phyloP scores from a whole-genome alignment of 768 basidiomycete species.

The Amanita phalloides region DNA sequence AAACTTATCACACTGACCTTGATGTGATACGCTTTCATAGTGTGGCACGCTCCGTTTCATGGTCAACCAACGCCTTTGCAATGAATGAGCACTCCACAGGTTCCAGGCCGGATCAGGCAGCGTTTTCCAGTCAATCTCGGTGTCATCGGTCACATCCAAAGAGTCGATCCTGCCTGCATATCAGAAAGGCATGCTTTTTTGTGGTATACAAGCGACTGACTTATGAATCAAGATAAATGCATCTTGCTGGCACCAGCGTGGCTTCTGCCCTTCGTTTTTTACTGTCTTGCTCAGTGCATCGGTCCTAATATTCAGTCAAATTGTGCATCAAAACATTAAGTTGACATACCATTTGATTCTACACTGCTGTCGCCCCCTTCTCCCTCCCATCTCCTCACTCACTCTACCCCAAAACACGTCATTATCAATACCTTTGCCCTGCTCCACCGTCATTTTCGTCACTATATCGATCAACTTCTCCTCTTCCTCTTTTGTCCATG shows the following conservation, averaged over 20 bases:
- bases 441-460: slow-evolving; percentile 58
- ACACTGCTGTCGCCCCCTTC: slow-evolving; percentile 72
- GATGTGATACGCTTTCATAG: slow-evolving; percentile 70
- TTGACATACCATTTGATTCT: slow-evolving; percentile 71
- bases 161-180: slow-evolving; percentile 49
- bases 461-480: slow-evolving; percentile 65
- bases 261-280: slow-evolving; percentile 61
- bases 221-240: slow-evolving; percentile 76
- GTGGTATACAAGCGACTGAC: slow-evolving; percentile 27
- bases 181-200: neutral
- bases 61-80: slow-evolving; percentile 73
- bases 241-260: slow-evolving; percentile 68
- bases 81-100: slow-evolving; percentile 70
- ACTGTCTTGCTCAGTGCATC: slow-evolving; percentile 63
- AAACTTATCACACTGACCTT: slow-evolving; percentile 33
- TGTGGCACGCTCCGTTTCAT: slow-evolving; percentile 73
- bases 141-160: slow-evolving; percentile 65
- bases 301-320: slow-evolving; percentile 36
- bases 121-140: slow-evolving; percentile 79
- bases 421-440: slow-evolving; percentile 64
- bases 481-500: slow-evolving; percentile 77
- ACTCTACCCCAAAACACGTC: slow-evolving; percentile 82
- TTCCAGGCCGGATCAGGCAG: slow-evolving; percentile 72
- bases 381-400: slow-evolving; percentile 67
- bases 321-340: neutral